Evolutionary conservation across 345 rosid species (phyloP).

Genomic region (Eucalyptus fibrosa): DNA sequence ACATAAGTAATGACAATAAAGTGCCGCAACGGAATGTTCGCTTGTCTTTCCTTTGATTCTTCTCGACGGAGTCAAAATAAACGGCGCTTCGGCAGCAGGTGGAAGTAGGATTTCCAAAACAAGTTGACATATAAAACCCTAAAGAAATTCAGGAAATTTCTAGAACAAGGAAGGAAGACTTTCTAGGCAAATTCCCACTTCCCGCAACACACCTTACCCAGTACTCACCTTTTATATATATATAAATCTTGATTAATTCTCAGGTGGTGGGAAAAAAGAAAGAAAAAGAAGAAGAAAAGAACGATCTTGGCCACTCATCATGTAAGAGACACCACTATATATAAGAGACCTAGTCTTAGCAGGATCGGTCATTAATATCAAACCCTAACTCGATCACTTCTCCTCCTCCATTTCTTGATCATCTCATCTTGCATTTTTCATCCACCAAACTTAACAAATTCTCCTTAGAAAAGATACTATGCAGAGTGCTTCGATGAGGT

Average conservation of each 20-base stretch:
- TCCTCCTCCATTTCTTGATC: neutral
- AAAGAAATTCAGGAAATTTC: neutral
- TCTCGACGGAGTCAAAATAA: neutral
- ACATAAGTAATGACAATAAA: neutral
- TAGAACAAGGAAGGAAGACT: neutral
- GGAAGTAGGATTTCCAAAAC: neutral
- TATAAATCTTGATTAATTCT: neutral
- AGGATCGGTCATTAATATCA: neutral
- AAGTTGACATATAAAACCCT: neutral
- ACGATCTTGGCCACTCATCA: neutral
- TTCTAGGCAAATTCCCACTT: neutral
- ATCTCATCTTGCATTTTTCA: neutral
- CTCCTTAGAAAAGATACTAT: neutral
- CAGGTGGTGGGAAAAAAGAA: neutral
- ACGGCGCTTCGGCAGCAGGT: neutral
- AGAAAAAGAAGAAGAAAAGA: neutral
- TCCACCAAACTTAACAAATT: neutral
- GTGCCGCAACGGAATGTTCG: fast-evolving
- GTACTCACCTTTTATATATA: neutral
- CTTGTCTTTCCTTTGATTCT: neutral
- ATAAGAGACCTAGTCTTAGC: neutral
- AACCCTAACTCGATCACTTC: neutral
- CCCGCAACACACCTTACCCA: neutral
- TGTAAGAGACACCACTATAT: neutral
- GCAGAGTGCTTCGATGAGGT: neutral